Base-by-base conservation (phyloP, 2,329 filamentous ascomycete genomes). In the Tolypocladium album region DNA sequence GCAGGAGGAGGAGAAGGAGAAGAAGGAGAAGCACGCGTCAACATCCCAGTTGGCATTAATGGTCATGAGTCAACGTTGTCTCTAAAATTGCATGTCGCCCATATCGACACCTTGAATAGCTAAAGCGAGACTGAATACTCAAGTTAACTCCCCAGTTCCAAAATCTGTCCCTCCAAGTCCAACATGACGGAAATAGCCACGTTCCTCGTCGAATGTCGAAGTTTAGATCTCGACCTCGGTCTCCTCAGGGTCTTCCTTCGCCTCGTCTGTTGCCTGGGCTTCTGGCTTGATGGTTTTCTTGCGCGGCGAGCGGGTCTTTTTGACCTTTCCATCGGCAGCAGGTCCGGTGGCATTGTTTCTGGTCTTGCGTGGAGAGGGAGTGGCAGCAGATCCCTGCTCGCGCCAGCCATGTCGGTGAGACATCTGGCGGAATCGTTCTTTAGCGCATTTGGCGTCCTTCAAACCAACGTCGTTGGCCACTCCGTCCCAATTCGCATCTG, bases 371-470 rank as follows among this genome's bases (percentile, higher is more conserved):
- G 73, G 69, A 50, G 65, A 68, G 1, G 59, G 27, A 15, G 31
- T 34, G 11, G 58, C 34, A 13, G 59, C 20, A 15, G 58, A 12
- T 17, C 34, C 62, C 55, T 63, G 65, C 6, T 67, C 68, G 45
- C 71, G 70, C 76, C 76, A 78, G 58, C 69, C 70, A 60, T 77
- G 75, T 24, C 72, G 73, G 60, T 72, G 67, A 17, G 72, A 72
- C 67, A 78, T 74, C 59, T 74, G 69, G 9, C 74, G 72, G 67
- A 76, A 76, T 39, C 74, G 73, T 61, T 76, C 72, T 58, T 73
- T 75, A 61, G 75, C 75, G 60, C 74, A 76, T 56, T 74, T 76
- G 57, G 68, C 72, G 56, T 76, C 72, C 61, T 77, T 76, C 58
- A 78, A 70, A 4, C 69, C 69, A 17, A 75, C 63, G 15, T 67